Base-by-base conservation (phyloP, 2,329 filamentous ascomycete genomes). In the Trichoderma sp. region DNA sequence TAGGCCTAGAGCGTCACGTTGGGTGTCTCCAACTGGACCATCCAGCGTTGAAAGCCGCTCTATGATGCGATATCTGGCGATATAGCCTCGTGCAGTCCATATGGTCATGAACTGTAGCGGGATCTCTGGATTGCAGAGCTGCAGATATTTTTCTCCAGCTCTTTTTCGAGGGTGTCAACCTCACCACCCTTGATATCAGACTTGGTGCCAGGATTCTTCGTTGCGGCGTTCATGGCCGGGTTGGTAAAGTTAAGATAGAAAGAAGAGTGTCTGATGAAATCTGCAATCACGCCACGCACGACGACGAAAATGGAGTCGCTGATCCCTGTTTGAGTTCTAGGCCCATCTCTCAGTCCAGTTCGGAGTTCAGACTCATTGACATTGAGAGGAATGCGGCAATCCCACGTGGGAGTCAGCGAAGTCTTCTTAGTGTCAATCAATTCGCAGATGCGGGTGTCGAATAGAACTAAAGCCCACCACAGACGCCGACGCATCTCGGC, bases 401-500 rank as follows among this genome's bases (percentile, higher is more conserved):
- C 83, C 85, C 85, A 87, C 0, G 79, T 81, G 0, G 85, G 85
- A 2, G 73, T 65, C 1, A 86, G 77, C 0, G 76, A 77, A 0
- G 81, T 76, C 4, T 78, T 76, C 11, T 82, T 83, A 53, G 79
- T 83, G 33, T 86, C 83, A 2, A 86, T 80, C 75, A 91, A 79
- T 77, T 92, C 90, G 77, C 87, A 82, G 14, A 91, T 85, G 18
- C 91, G 89, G 63, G 82, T 81, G 78, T 93, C 91, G 74, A 91
- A 89, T 3, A 89, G 80, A 0, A 89, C 81, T 0, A 93, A 81
- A 0, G 89, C 85, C 91, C 90, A 92, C 90, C 90, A 92, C 0
- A 92, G 84, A 41, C 91, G 83, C 35, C 91, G 87, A 14, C 90
- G 87, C 84, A 92, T 86, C 81, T 93, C 91, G 2, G 86, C 87